A percentile compares a stretch with the other conserved stretches of the same genome.
phyloP scores from a whole-genome alignment of 2,329 filamentous ascomycete genomes.

The Emergomyces orientalis region DNA sequence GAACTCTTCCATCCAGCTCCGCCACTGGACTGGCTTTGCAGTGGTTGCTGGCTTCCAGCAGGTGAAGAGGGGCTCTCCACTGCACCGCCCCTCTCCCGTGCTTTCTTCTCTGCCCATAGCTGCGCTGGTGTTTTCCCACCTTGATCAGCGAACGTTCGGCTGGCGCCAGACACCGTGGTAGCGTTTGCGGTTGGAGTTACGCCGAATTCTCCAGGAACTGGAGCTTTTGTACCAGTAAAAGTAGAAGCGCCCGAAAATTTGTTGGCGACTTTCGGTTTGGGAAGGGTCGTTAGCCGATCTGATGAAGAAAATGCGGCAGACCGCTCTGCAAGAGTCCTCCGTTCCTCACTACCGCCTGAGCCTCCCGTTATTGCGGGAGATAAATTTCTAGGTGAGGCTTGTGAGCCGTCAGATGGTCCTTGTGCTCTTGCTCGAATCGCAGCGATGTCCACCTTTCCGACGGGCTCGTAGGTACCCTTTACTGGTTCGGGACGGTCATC shows the following conservation, averaged over 20 bases:
- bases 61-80: constrained; percentile 41
- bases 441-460: constrained; percentile 95
- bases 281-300: constrained; percentile 74
- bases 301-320: constrained; percentile 62
- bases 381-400: constrained; percentile 26
- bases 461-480: constrained; percentile 87
- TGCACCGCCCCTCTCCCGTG: constrained; percentile 58
- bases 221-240: constrained; percentile 84
- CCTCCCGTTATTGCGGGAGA: constrained; percentile 39
- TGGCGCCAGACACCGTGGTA: constrained; percentile 63
- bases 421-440: constrained; percentile 81
- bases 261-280: constrained; percentile 91
- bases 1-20: constrained; percentile 78
- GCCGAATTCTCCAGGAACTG: constrained; percentile 60
- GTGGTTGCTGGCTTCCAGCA: constrained; percentile 38
- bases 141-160: constrained; percentile 86
- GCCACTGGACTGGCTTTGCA: constrained; percentile 63
- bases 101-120: constrained; percentile 96
- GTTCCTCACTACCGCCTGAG: constrained; percentile 41
- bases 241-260: constrained; percentile 64
- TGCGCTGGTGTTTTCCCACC: constrained; percentile 95
- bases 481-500: constrained; percentile 78
- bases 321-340: constrained; percentile 63
- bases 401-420: constrained; percentile 27
- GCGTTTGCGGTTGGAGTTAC: constrained; percentile 49